Evolutionary conservation across 2,329 filamentous ascomycete genomes (phyloP).

Genomic region (Lasiodiplodia theobromae): DNA sequence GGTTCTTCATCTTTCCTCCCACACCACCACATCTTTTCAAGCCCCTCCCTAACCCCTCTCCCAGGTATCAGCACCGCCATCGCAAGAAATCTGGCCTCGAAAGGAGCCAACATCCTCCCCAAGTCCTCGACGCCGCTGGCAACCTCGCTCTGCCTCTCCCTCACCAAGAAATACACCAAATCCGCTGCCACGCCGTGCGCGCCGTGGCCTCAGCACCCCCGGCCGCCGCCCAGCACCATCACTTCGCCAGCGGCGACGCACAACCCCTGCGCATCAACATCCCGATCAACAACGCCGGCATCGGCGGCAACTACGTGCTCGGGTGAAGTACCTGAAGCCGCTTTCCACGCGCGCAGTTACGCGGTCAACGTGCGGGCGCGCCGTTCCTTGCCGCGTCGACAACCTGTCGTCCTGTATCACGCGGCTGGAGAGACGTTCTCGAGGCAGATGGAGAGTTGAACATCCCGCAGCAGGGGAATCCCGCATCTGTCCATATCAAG

Average conservation of each 20-base stretch:
- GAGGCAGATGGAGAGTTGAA: constrained; percentile 64
- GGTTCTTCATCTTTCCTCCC: constrained; percentile 48
- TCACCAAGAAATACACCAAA: constrained; percentile 48
- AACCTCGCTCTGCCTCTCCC: constrained; percentile 64
- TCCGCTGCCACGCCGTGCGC: constrained; percentile 58
- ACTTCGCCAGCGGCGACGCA: no score
- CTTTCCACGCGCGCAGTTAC: constrained; percentile 75
- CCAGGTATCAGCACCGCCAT: constrained; percentile 75
- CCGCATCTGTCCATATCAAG: no score
- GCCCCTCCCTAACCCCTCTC: no score
- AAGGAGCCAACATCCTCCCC: constrained; percentile 71
- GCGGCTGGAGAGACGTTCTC: constrained; percentile 65
- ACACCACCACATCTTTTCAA: no score
- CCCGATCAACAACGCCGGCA: constrained; percentile 85
- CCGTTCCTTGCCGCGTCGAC: constrained; percentile 73
- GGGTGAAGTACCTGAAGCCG: constrained; percentile 64
- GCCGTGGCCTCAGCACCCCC: constrained; percentile 71
- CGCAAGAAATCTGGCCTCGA: constrained; percentile 72
- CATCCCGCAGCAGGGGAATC: no score
- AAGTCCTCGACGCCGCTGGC: constrained; percentile 64
- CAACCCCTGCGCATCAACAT: no score
- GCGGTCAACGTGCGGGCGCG: constrained; percentile 77
- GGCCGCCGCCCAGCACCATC: constrained; percentile 63
- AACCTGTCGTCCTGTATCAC: constrained; percentile 64
- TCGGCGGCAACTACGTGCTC: constrained; percentile 70